Evolutionary conservation across 192 early-diverging fungal species (phyloP).

Genomic region (Entomortierella chlamydospora): DNA sequence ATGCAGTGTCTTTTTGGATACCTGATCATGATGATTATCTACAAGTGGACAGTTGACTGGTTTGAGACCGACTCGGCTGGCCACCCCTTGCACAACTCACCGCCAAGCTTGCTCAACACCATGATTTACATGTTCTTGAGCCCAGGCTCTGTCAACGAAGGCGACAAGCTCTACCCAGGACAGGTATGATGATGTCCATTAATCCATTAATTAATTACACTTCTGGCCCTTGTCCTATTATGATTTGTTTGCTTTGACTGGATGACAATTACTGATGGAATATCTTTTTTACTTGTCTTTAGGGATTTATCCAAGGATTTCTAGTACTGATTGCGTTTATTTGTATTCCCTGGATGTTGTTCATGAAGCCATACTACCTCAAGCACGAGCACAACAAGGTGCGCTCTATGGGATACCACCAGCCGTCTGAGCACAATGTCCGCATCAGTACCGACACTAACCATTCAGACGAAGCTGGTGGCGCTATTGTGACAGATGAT

Average conservation of each 20-base stretch:
- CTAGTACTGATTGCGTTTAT: slow-evolving; percentile 86
- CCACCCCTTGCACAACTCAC: slow-evolving; percentile 72
- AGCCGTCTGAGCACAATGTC: slow-evolving; percentile 60
- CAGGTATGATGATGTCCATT: slow-evolving; percentile 82
- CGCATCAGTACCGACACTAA: slow-evolving; percentile 57
- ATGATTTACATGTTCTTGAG: slow-evolving; percentile 99
- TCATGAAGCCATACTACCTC: slow-evolving; percentile 90
- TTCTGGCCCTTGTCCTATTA: background rate
- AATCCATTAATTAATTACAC: no score
- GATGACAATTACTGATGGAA: no score
- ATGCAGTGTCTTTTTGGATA: slow-evolving; percentile 97
- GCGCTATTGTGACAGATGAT: slow-evolving; percentile 73
- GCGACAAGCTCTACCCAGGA: slow-evolving; percentile 84
- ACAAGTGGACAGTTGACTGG: slow-evolving; percentile 98
- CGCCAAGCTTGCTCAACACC: slow-evolving; percentile 96
- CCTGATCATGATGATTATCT: slow-evolving; percentile 87
- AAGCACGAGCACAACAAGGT: slow-evolving; percentile 85
- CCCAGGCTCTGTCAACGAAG: slow-evolving; percentile 80
- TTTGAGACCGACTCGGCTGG: slow-evolving; percentile 75
- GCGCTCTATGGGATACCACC: slow-evolving; percentile 79
- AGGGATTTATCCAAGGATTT: slow-evolving; percentile 79
- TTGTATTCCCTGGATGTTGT: slow-evolving; percentile 98
- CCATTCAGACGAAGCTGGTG: slow-evolving; percentile 55
- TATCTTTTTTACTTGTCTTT: no score
- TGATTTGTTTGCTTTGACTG: no score